Conservation (phyloP, 108 stramenopile genomes). For the Cyclotella cryptica region DNA sequence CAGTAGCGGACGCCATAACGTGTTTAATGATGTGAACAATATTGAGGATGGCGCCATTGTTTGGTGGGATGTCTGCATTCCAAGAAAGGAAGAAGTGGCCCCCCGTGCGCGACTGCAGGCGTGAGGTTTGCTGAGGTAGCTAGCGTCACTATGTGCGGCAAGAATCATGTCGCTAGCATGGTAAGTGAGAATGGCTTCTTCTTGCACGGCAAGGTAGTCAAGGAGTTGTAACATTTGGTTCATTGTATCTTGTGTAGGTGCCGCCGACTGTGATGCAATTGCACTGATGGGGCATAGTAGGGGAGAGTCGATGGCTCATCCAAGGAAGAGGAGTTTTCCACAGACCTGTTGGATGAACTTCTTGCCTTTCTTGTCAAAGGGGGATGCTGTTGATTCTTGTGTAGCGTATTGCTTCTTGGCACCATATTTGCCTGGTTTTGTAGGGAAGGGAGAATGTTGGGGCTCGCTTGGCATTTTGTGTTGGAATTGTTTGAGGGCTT, state of each 20-base stretch:
- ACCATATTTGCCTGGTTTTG: conserved; percentile 35
- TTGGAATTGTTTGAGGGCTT: conserved; percentile 31
- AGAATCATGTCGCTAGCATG: conserved; percentile 17
- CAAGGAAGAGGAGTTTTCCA: conserved; percentile 48
- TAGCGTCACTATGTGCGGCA: conserved; percentile 27
- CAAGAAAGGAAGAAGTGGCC: conserved; percentile 33
- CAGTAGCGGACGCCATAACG: not conserved
- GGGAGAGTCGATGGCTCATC: conserved; percentile 45
- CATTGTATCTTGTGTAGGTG: conserved; percentile 20
- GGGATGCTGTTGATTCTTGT: conserved; percentile 19
- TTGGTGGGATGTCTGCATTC: not conserved
- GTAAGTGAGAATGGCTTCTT: conserved; percentile 44
- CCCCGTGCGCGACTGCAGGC: conserved; percentile 49
- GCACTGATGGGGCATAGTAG: conserved; percentile 14
- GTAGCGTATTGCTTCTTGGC: conserved; percentile 37
- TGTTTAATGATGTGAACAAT: no score
- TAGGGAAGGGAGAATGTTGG: conserved; percentile 42
- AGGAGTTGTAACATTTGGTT: conserved; percentile 34
- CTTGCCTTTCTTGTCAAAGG: conserved; percentile 16
- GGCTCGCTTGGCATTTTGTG: conserved; percentile 39
- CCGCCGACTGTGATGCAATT: conserved; percentile 29
- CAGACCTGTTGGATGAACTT: conserved; percentile 45
- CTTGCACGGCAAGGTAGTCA: conserved; percentile 52
- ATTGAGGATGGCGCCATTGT: not conserved
- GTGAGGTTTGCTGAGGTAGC: conserved; percentile 35